A percentile compares a stretch with the other conserved stretches of the same genome.
Conservation (phyloP, 805 yeast species). For the Lachancea mirantina region DNA sequence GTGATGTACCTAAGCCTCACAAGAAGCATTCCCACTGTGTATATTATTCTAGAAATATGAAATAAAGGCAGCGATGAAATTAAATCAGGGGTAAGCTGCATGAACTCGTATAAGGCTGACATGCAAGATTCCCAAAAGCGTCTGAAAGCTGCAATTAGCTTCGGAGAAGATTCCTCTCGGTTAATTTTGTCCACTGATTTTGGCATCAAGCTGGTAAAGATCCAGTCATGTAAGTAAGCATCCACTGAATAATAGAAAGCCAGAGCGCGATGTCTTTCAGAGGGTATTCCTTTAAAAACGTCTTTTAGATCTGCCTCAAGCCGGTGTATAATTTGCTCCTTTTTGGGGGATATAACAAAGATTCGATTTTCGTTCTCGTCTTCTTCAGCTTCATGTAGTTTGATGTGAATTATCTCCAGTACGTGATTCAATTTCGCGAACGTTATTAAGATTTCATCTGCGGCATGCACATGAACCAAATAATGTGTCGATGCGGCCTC, state of each 20-base stretch:
- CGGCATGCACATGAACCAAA: constrained; percentile 27
- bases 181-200: constrained; percentile 7
- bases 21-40: constrained; percentile 54
- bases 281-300: constrained; percentile 35
- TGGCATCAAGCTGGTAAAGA: constrained; percentile 24
- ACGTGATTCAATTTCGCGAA: constrained; percentile 53
- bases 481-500: constrained; percentile 5
- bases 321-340: constrained; percentile 28
- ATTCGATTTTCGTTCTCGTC: constrained; percentile 31
- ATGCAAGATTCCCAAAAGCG: constrained; percentile 50
- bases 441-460: constrained; percentile 43
- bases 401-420: constrained; percentile 54
- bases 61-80: constrained; percentile 52
- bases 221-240: constrained; percentile 60
- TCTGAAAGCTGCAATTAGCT: constrained; percentile 38
- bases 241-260: constrained; percentile 56
- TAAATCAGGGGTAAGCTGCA: constrained; percentile 37
- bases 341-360: background rate
- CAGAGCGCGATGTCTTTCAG: constrained; percentile 36
- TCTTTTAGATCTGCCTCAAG: constrained; percentile 42
- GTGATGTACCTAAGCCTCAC: constrained; percentile 49
- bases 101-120: constrained; percentile 42
- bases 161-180: constrained; percentile 19
- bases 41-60: constrained; percentile 50
- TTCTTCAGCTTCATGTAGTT: constrained; percentile 36